Evolutionary conservation across 352 stramenopile genomes (phyloP).

Genomic region (Globisporangium cylindrosporum): DNA sequence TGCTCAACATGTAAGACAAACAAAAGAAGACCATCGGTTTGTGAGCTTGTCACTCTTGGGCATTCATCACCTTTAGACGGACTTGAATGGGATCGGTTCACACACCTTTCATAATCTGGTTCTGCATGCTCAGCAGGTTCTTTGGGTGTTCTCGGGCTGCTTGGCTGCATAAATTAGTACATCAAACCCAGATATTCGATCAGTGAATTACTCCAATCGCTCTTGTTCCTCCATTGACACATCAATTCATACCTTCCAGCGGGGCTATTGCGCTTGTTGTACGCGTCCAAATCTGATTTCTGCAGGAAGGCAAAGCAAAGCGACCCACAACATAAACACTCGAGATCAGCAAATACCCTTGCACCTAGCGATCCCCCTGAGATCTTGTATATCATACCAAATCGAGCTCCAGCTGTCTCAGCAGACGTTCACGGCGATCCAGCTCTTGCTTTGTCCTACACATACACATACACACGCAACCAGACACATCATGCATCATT

Average conservation of each 20-base stretch:
- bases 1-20: conserved; percentile 12
- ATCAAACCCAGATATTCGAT: background rate
- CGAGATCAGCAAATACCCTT: background rate
- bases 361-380: background rate
- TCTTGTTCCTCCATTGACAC: background rate
- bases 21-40: background rate
- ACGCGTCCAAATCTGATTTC: conserved; percentile 74
- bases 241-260: background rate
- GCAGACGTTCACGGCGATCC: conserved; percentile 56
- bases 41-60: background rate
- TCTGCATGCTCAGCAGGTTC: conserved; percentile 81
- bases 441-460: conserved; percentile 68
- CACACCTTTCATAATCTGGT: conserved; percentile 86
- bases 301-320: conserved; percentile 14
- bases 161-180: conserved; percentile 16
- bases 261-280: conserved; percentile 54
- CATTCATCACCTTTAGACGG: background rate
- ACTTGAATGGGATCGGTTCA: background rate
- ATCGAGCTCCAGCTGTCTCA: conserved; percentile 60
- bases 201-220: background rate
- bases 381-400: conserved; percentile 29
- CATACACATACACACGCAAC: background rate
- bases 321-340: background rate
- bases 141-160: conserved; percentile 30
- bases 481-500: background rate